A percentile compares a stretch with the other conserved stretches of the same genome.
These are phyloP conservation scores for Cylindrotheca fusiformis DNA, from an alignment of 108 stramenopile genomes.

Conservation along the genomic window DNA sequence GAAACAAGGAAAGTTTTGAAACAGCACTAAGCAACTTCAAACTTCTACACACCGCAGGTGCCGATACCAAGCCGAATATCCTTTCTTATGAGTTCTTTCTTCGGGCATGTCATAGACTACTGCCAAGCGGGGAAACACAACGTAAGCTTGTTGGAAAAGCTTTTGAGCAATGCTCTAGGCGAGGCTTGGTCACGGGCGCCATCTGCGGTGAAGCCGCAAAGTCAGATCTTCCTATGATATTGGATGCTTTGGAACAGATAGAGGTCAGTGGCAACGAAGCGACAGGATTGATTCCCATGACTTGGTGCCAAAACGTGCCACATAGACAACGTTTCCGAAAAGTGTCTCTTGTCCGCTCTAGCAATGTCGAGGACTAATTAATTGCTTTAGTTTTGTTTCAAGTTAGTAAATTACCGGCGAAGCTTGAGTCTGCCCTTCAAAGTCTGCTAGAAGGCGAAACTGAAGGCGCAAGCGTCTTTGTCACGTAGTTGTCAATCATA, in stretches of 20 bases:
- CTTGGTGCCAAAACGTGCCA: slow-evolving; percentile 2
- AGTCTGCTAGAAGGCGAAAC: slow-evolving; percentile 2
- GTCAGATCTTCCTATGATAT: background rate
- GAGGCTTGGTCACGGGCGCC: slow-evolving; percentile 18
- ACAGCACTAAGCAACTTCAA: slow-evolving; percentile 20
- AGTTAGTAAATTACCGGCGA: no score
- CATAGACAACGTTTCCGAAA: background rate
- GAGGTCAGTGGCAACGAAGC: background rate
- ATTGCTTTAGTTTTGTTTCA: no score
- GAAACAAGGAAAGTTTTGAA: slow-evolving; percentile 1
- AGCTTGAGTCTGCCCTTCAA: background rate
- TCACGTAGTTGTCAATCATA: slow-evolving; percentile 43
- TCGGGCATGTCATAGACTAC: slow-evolving; percentile 15
- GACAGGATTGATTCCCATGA: background rate
- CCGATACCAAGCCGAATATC: slow-evolving; percentile 9
- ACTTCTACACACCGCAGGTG: slow-evolving; percentile 12
- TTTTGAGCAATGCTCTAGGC: slow-evolving; percentile 16
- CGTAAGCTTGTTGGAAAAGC: slow-evolving; percentile 15
- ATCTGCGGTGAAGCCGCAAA: slow-evolving; percentile 1
- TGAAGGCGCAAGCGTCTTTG: background rate
- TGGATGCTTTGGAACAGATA: background rate
- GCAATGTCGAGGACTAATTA: background rate
- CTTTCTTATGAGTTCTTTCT: slow-evolving; percentile 25
- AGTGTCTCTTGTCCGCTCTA: background rate
- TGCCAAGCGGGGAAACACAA: slow-evolving; percentile 23